Conservation (phyloP, 805 yeast genomes). For the Isabelozyma gotoi region DNA sequence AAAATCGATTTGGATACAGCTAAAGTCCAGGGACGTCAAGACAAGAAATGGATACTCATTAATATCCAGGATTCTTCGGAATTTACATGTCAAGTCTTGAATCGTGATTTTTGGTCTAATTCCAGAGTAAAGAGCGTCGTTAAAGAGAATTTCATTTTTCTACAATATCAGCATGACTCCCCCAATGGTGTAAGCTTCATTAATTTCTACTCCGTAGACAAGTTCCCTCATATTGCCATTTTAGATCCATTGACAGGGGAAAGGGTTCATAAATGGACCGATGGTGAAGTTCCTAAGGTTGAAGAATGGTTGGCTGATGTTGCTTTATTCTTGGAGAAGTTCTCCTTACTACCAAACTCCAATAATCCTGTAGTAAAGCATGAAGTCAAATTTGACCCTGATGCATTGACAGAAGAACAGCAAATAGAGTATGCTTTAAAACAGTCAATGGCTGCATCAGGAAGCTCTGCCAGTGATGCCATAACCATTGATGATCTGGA, state of each 20-base stretch:
- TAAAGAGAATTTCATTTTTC: constrained; percentile 67
- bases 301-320: constrained; percentile 66
- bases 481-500: constrained; percentile 18
- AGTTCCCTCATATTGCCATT: constrained; percentile 86
- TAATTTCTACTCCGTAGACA: constrained; percentile 68
- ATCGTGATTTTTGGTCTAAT: constrained; percentile 91
- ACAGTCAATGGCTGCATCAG: constrained; percentile 53
- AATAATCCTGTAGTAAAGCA: constrained; percentile 67
- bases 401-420: constrained; percentile 74
- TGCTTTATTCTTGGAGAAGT: constrained; percentile 63
- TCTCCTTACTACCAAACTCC: constrained; percentile 61
- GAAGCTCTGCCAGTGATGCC: constrained; percentile 26
- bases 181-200: constrained; percentile 69
- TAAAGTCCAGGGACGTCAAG: constrained; percentile 58
- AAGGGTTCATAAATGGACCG: constrained; percentile 73
- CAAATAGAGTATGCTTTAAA: constrained; percentile 75
- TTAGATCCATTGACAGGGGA: constrained; percentile 97
- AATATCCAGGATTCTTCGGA: constrained; percentile 86
- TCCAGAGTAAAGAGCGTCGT: constrained; percentile 62
- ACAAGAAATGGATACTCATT: constrained; percentile 77
- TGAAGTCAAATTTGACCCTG: constrained; percentile 60
- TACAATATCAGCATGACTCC: constrained; percentile 83
- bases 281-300: constrained; percentile 55
- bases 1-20: constrained; percentile 73
- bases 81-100: constrained; percentile 84